Evolutionary conservation across 192 early-diverging fungal species (phyloP).

Genomic region (Spizellomyces punctatus): DNA sequence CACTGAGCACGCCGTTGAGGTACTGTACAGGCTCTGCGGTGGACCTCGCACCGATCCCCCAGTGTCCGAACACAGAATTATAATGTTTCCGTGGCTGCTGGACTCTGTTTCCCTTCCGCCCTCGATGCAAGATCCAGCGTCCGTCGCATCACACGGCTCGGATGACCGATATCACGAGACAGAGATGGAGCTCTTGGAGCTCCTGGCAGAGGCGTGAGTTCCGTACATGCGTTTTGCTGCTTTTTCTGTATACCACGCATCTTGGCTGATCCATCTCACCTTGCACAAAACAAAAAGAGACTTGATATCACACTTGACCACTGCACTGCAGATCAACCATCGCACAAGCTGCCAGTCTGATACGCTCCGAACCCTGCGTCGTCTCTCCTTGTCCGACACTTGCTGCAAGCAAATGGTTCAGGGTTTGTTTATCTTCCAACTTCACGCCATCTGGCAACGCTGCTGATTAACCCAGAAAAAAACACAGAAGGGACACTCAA

Average conservation of each 20-base stretch:
- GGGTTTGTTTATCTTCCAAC: neutral
- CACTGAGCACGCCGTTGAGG: slow-evolving; percentile 2
- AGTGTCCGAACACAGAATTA: slow-evolving; percentile 12
- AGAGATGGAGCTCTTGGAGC: slow-evolving; percentile 13
- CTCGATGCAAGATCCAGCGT: neutral
- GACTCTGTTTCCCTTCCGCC: slow-evolving; percentile 1
- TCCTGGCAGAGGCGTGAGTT: slow-evolving; percentile 17
- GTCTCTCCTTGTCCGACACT: slow-evolving; percentile 9
- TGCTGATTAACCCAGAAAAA: neutral
- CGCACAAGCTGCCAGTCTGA: slow-evolving; percentile 1
- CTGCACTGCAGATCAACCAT: neutral
- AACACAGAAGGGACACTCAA: neutral
- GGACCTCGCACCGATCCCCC: slow-evolving; percentile 19
- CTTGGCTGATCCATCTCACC: neutral
- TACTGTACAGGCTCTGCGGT: slow-evolving; percentile 19
- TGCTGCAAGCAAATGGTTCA: slow-evolving; percentile 19
- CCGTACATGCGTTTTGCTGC: no score
- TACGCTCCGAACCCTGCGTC: slow-evolving; percentile 12
- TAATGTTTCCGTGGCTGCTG: slow-evolving; percentile 21
- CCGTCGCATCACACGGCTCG: neutral
- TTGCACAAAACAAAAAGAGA: neutral
- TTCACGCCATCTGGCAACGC: no score
- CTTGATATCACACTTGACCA: neutral
- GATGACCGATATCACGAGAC: neutral
- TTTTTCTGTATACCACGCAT: neutral